Conservation (phyloP, 2,329 filamentous ascomycete species). For the Chlorencoelia australis region DNA sequence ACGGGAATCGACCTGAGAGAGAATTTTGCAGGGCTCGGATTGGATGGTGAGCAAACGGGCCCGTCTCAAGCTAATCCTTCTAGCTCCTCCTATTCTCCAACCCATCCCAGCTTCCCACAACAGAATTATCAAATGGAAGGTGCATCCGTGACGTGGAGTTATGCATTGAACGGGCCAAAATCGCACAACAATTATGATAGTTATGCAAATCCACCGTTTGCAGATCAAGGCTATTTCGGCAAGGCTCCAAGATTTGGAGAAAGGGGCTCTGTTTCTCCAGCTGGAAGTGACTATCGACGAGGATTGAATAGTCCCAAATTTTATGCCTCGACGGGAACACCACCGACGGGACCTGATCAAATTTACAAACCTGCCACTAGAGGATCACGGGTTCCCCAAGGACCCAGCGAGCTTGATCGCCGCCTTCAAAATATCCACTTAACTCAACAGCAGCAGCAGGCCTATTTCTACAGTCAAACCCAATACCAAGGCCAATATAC, state of each 20-base stretch:
- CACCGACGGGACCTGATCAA: slow-evolving; percentile 21
- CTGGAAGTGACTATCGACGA: slow-evolving; percentile 25
- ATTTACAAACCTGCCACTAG: slow-evolving; percentile 21
- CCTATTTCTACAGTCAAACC: slow-evolving; percentile 25
- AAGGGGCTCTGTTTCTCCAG: slow-evolving; percentile 23
- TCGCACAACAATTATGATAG: slow-evolving; percentile 16
- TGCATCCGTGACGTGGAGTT: slow-evolving; percentile 22
- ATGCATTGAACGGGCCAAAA: slow-evolving; percentile 17
- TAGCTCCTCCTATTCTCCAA: slow-evolving; percentile 20
- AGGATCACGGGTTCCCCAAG: slow-evolving; percentile 21
- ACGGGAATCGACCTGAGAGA: slow-evolving; percentile 21
- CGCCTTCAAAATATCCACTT: slow-evolving; percentile 22
- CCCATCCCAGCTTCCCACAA: slow-evolving; percentile 16
- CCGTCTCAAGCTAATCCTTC: slow-evolving; percentile 15
- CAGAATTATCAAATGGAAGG: slow-evolving; percentile 17
- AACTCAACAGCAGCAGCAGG: slow-evolving; percentile 23
- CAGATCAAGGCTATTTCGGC: slow-evolving; percentile 23
- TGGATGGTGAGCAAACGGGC: slow-evolving; percentile 19
- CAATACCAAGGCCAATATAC: slow-evolving; percentile 32
- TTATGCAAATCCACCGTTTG: slow-evolving; percentile 19
- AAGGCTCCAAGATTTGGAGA: slow-evolving; percentile 19
- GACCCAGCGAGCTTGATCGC: slow-evolving; percentile 20
- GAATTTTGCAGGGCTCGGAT: slow-evolving; percentile 19
- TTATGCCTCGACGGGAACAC: slow-evolving; percentile 18
- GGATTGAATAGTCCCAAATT: slow-evolving; percentile 25